Evolutionary conservation across 129 eudicot genomes (phyloP).

Genomic region (Artemisia tridentata): DNA sequence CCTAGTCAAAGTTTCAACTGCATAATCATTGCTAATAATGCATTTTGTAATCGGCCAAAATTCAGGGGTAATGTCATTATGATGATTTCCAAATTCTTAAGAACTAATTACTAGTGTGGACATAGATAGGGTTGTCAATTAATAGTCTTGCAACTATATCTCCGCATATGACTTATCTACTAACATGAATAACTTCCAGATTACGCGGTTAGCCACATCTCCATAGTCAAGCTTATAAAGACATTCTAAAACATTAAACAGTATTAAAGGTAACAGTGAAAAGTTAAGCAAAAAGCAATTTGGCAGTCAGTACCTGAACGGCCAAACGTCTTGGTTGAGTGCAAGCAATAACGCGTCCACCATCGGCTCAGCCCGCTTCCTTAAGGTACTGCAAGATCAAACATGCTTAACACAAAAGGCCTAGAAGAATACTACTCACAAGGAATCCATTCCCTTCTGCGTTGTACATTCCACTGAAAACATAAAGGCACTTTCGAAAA

Average conservation of each 20-base stretch:
- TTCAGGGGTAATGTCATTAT: no score
- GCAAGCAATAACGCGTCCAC: constrained; percentile 79
- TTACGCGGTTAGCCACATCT: no score
- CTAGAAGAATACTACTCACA: neutral
- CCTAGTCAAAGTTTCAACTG: no score
- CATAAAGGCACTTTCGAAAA: neutral
- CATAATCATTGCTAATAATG: no score
- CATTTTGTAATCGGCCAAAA: no score
- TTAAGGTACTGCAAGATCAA: constrained; percentile 61
- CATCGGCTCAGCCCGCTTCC: constrained; percentile 96
- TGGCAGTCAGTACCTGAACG: constrained; percentile 60
- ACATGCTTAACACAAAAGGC: neutral
- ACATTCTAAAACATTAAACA: neutral
- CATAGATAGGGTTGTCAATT: no score
- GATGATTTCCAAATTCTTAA: no score
- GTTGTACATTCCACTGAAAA: neutral
- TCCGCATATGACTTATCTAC: no score
- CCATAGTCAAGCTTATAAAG: no score
- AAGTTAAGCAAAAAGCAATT: constrained; percentile 2
- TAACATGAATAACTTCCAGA: no score
- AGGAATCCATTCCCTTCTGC: neutral
- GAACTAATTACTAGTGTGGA: no score
- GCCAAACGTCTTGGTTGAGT: constrained; percentile 95
- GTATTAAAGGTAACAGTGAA: neutral
- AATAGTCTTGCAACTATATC: no score